Conservation (phyloP, 164 flowering plant species). For the Nelumbo lutea region DNA sequence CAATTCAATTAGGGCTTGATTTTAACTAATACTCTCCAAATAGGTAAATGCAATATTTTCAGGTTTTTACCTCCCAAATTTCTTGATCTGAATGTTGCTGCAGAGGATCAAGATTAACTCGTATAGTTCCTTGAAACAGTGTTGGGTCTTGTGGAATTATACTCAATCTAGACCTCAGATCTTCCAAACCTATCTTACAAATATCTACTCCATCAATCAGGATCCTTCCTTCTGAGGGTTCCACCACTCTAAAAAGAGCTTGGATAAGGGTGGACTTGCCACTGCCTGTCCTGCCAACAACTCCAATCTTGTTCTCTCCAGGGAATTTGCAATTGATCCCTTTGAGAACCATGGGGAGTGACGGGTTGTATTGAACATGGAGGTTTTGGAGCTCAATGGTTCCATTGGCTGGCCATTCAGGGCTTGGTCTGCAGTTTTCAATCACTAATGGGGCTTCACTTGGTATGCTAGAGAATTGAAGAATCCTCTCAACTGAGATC, state of each 20-base stretch:
- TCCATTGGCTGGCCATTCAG: slow-evolving; percentile 68
- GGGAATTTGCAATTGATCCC: slow-evolving; percentile 71
- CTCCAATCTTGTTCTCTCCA: slow-evolving; percentile 61
- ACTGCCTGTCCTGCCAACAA: slow-evolving; percentile 88
- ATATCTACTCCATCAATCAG: slow-evolving; percentile 68
- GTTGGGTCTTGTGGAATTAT: slow-evolving; percentile 88
- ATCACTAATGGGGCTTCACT: slow-evolving; percentile 76
- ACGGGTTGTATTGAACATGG: slow-evolving; percentile 50
- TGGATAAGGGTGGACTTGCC: slow-evolving; percentile 91
- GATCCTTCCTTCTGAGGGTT: slow-evolving; percentile 59
- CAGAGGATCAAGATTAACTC: slow-evolving; percentile 75
- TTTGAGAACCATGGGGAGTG: slow-evolving; percentile 61
- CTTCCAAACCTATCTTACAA: slow-evolving; percentile 56
- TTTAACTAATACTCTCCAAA: background rate
- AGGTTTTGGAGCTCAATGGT: slow-evolving; percentile 50
- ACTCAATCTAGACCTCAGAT: slow-evolving; percentile 61
- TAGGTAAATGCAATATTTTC: background rate
- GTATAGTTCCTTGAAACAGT: slow-evolving; percentile 70
- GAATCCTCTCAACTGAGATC: slow-evolving; percentile 79
- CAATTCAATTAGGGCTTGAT: background rate
- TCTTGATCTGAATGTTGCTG: slow-evolving; percentile 61
- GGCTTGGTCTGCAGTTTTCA: slow-evolving; percentile 46
- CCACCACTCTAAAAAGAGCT: slow-evolving; percentile 75
- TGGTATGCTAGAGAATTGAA: slow-evolving; percentile 53
- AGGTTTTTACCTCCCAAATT: slow-evolving; percentile 61